Evolutionary conservation across 176 grass and related monocot species (phyloP), one percentile per base, ranked within the genome.

Genomic region (Eleusine coracana): DNA sequence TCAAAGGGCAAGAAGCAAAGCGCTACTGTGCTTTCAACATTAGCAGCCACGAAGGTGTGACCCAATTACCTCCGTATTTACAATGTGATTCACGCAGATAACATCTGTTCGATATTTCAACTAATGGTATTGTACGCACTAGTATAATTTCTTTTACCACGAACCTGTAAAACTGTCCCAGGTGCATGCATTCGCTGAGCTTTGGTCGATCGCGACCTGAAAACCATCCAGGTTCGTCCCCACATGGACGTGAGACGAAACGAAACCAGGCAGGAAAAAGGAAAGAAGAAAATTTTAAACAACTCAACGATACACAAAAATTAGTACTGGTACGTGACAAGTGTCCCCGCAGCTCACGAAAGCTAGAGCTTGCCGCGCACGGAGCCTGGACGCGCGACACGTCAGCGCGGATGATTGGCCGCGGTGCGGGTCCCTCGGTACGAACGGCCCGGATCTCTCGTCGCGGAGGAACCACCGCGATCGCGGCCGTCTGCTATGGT

Each of bases 221-320:
- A 78, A 86, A 73, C 0, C 83, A 73, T 78, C 73, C 73, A 59
- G 78, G 60, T 86, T 45, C 88, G 17, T 66, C 28, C 62, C 51
- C 78, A 49, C 78, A 29, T 5, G 18, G 82, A 37, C 71, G 65
- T 15, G 58, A 79, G 40, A 7, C 11, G 2, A 23, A 17, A 65
- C 25, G 29, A 13, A 21, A 15, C 4, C 21, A 55, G 49, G 16
- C 25, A 56, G 54, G 5, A 56, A 56, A 56, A 56, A 21, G 5
- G 54, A 56, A 56, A 21, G 6, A 21, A 21, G 7, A 2, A 28
- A 10, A 61, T 11, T 25, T 61, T 61, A 59, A 59, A 25, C 58
- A 25, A 61, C 58, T 61, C 31, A 21, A 10, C 11, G 31, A 37
- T 59, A 38, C 2, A 56, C 5, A 7, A 69, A 51, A 14, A 49